Evolutionary conservation across 2,329 filamentous ascomycete species (phyloP).

Genomic region (Magnaporthiopsis poae): DNA sequence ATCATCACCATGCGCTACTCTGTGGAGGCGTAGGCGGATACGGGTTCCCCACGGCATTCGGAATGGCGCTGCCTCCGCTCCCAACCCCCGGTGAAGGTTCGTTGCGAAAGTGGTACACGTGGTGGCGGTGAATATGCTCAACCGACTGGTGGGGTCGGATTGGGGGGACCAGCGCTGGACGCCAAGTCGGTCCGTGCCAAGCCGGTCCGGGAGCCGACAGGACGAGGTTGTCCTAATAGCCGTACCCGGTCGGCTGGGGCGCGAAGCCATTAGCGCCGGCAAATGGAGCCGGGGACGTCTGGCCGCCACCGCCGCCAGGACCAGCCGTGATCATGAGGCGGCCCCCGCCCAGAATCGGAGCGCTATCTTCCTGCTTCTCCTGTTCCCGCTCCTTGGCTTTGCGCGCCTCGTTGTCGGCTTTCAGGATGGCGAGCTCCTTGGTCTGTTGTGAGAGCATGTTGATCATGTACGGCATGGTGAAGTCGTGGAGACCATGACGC

Average conservation of each 20-base stretch:
- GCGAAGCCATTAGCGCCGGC: conserved; percentile 79
- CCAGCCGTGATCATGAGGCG: conserved; percentile 95
- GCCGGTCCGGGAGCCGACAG: neutral
- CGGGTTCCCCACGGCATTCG: too few relatives aligned
- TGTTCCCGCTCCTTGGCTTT: conserved; percentile 29
- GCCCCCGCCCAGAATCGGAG: conserved; percentile 79
- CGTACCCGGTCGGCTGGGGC: conserved; percentile 76
- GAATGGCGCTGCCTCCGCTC: too few relatives aligned
- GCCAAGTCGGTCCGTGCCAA: neutral
- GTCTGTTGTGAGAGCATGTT: conserved; percentile 91
- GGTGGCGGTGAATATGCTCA: neutral
- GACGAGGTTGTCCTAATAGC: conserved; percentile 34
- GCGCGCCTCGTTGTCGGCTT: conserved; percentile 80
- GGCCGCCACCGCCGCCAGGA: conserved; percentile 43
- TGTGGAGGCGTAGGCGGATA: too few relatives aligned
- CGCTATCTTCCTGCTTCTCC: conserved; percentile 82
- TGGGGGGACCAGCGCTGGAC: neutral
- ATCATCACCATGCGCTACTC: too few relatives aligned
- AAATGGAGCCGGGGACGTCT: conserved; percentile 57
- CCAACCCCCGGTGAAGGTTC: neutral
- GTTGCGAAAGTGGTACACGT: neutral
- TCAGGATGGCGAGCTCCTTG: conserved; percentile 70
- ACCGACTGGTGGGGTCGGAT: neutral
- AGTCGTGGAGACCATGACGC: conserved; percentile 88
- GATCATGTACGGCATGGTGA: conserved; percentile 99